A percentile compares a stretch with the other conserved stretches of the same genome.
phyloP scores from a whole-genome alignment of 2,329 filamentous ascomycete genomes.

The Aspergillus hiratsukae region DNA sequence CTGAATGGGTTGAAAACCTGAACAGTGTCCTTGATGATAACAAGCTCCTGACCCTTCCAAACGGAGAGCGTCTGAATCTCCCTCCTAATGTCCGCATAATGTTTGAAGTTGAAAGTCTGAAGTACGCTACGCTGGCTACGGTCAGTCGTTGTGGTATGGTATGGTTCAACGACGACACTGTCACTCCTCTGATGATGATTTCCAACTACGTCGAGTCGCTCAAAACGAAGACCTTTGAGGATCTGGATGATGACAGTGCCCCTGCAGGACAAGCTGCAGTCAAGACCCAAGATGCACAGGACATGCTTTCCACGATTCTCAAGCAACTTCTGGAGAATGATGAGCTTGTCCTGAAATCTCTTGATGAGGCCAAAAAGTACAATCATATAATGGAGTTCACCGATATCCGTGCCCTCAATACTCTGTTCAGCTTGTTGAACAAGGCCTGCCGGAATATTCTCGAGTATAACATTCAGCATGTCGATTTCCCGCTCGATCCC shows the following conservation, averaged over 20 bases:
- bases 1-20: slow-evolving; percentile 99
- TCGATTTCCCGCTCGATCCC: slow-evolving; percentile 86
- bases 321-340: slow-evolving; percentile 71
- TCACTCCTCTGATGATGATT: slow-evolving; percentile 89
- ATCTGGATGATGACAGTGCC: slow-evolving; percentile 87
- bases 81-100: slow-evolving; percentile 96
- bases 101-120: slow-evolving; percentile 98
- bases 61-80: slow-evolving; percentile 93
- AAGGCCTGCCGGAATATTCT: slow-evolving; percentile 88
- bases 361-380: slow-evolving; percentile 71
- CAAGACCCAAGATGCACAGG: slow-evolving; percentile 74
- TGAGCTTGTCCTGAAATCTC: slow-evolving; percentile 71
- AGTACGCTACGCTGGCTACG: slow-evolving; percentile 96
- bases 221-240: slow-evolving; percentile 80
- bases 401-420: slow-evolving; percentile 80
- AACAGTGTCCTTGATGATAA: slow-evolving; percentile 99
- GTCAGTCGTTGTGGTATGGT: slow-evolving; percentile 99
- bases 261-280: slow-evolving; percentile 69
- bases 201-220: slow-evolving; percentile 83
- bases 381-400: slow-evolving; percentile 99
- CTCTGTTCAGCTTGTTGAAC: slow-evolving; percentile 90
- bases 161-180: slow-evolving; percentile 98
- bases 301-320: slow-evolving; percentile 73
- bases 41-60: slow-evolving; percentile 92
- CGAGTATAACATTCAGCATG: slow-evolving; percentile 91